Evolutionary conservation across 2,329 filamentous ascomycete genomes (phyloP).

Genomic region (Teratosphaeria pseudoeucalypti): DNA sequence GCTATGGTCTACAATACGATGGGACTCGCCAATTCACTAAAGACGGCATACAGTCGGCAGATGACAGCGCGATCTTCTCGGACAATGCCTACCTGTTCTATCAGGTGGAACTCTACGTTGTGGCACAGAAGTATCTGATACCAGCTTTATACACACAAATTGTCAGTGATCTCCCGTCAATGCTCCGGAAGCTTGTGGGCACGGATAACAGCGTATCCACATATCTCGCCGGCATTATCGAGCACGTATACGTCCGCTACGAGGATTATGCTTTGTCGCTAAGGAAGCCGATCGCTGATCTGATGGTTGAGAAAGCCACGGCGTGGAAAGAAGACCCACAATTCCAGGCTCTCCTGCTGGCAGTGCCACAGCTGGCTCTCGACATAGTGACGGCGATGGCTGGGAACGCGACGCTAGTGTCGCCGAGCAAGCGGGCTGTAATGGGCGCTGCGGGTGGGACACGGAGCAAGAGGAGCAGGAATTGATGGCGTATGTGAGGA

Average conservation of each 20-base stretch:
- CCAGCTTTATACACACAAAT: constrained; percentile 1
- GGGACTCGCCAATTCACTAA: neutral
- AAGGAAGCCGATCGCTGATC: neutral
- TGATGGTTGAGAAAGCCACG: neutral
- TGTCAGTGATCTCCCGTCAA: neutral
- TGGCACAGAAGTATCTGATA: constrained; percentile 5
- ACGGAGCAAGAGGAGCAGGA: neutral
- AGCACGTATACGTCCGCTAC: constrained; percentile 1
- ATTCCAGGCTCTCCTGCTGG: constrained; percentile 1
- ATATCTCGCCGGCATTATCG: neutral
- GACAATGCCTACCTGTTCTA: neutral
- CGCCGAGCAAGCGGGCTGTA: neutral
- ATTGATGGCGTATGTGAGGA: neutral
- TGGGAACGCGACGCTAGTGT: too few species aligned
- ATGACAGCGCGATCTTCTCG: neutral
- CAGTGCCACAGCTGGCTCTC: constrained; percentile 1
- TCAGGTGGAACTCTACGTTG: constrained; percentile 2
- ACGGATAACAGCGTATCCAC: neutral
- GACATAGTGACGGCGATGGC: constrained; percentile 1
- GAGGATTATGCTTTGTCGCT: neutral
- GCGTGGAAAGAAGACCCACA: neutral
- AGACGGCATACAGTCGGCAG: neutral
- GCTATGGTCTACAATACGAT: constrained; percentile 4
- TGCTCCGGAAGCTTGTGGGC: neutral
- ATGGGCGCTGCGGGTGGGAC: neutral